Base-by-base conservation (phyloP, 1,284 basidiomycete genomes). In the Gymnopus androsaceus region DNA sequence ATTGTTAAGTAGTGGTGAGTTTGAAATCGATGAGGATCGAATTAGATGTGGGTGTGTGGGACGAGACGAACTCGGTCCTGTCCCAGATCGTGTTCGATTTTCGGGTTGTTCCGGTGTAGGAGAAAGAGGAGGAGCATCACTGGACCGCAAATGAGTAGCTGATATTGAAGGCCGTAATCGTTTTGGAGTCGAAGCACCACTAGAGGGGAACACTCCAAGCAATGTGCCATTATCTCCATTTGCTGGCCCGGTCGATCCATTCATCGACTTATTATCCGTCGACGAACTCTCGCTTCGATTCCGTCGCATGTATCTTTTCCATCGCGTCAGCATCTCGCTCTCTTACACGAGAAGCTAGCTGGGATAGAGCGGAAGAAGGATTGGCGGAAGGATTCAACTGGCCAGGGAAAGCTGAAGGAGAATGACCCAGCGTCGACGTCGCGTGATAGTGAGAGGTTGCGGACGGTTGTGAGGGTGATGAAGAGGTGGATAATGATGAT, bases 271-370 rank as follows among this genome's bases (percentile, higher is more conserved):
- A 57, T 78, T 82, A 63, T 90, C 88, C 21, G 87, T 88, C 1
- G 87, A 88, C 17, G 83, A 76, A 34, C 90, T 91, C 51, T 87
- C 89, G 67, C 88, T 91, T 53, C 89, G 80, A 73, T 88, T 88
- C 52, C 90, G 82, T 59, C 81, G 75, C 68, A 90, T 78, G 67
- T 92, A 92, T 65, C n/a, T 90, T 89, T 67, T 91, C 88, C 76
- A 89, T 90, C 25, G 90, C 90, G 68, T 88, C 87, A 25, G 89
- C 89, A 66, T 92, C 90, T 55, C 84, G 79, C 71, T 91, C 87
- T 62, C 85, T 80, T 76, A 92, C 87, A 28, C 89, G 85, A 59
- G 75, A 86, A 17, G 85, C 87, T 55, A 92, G 87, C 88, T 8
- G 90, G 87, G 57, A 90, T 67, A 30, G 81, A 79, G 74, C 72